Evolutionary conservation across 345 rosid species (phyloP).

Genomic region (Pistacia atlantica): DNA sequence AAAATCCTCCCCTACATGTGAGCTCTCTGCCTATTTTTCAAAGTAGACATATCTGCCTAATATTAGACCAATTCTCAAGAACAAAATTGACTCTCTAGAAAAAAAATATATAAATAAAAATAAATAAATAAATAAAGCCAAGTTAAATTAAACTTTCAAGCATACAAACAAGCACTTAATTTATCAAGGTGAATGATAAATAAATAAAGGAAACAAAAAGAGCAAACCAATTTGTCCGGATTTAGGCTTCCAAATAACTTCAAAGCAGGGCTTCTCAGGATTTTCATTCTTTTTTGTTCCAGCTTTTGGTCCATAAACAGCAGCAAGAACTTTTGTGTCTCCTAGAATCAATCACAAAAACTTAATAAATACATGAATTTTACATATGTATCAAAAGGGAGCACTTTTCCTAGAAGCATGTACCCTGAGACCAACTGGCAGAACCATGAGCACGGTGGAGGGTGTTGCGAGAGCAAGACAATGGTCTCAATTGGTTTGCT

Average conservation of each 20-base stretch:
- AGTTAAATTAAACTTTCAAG: neutral
- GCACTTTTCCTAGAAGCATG: neutral
- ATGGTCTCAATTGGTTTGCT: constrained; percentile 75
- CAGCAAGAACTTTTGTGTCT: constrained; percentile 82
- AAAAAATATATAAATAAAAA: no score
- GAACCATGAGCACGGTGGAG: constrained; percentile 97
- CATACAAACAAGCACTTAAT: neutral
- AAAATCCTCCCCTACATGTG: no score
- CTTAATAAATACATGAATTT: neutral
- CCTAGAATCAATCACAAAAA: constrained; percentile 43
- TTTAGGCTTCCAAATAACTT: constrained; percentile 95
- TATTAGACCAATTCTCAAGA: neutral
- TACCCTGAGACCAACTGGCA: constrained; percentile 96
- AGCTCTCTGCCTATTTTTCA: no score
- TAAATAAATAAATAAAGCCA: neutral
- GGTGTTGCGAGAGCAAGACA: constrained; percentile 69
- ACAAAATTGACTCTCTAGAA: no score
- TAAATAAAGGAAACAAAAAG: neutral
- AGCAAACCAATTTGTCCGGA: constrained; percentile 76
- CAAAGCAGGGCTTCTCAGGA: constrained; percentile 89
- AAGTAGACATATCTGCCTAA: neutral
- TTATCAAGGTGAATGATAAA: neutral
- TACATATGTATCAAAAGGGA: neutral
- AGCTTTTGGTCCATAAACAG: constrained; percentile 92
- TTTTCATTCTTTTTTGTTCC: constrained; percentile 90